A percentile compares a stretch with the other conserved stretches of the same genome.
phyloP scores from a whole-genome alignment of 2,329 filamentous ascomycete species.

The Tolypocladium guangdongense region DNA sequence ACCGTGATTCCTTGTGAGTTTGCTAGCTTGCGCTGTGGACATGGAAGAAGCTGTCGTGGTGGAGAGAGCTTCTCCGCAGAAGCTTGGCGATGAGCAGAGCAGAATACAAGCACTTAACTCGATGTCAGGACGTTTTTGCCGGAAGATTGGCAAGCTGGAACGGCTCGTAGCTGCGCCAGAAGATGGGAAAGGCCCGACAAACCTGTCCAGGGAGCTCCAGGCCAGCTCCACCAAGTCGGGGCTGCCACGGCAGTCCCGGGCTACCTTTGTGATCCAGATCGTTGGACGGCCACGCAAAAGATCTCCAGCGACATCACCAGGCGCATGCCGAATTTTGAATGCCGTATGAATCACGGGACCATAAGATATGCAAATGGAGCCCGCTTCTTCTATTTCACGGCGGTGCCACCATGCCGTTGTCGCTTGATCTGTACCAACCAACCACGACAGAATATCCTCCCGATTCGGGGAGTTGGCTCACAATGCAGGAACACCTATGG shows the following conservation, averaged over 20 bases:
- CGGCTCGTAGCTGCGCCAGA: background rate
- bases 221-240: background rate
- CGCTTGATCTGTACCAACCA: background rate
- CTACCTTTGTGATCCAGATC: background rate
- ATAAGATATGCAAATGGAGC: background rate
- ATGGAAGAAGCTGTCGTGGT: no score
- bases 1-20: background rate
- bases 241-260: background rate
- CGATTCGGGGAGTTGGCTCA: background rate
- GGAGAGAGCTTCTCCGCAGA: background rate
- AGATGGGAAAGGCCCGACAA: background rate
- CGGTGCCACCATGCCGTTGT: background rate
- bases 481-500: background rate
- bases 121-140: background rate
- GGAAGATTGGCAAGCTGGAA: background rate
- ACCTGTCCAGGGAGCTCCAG: no score
- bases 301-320: background rate
- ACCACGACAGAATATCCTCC: background rate
- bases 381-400: background rate
- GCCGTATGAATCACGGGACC: no score
- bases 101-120: background rate
- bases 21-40: background rate
- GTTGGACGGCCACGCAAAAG: background rate
- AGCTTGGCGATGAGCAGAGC: background rate
- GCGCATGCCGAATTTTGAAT: background rate